Base-by-base conservation (phyloP, 1,139 yeast species). In the Geotrichum histeridarum region DNA sequence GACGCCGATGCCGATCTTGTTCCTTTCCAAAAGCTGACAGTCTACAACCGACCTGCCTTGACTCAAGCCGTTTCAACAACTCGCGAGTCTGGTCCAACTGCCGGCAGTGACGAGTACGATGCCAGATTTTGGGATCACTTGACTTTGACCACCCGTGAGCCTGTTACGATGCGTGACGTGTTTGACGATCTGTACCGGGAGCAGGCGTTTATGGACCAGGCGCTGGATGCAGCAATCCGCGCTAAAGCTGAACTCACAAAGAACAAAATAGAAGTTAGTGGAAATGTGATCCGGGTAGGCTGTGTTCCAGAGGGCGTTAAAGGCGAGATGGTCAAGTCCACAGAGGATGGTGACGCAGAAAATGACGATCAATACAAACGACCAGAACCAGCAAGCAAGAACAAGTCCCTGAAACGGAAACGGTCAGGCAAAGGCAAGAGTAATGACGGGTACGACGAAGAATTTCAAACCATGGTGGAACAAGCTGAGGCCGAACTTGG, bases 141-240 rank as follows among this genome's bases (percentile, higher is more conserved):
- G 36, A 37, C 35, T n/a, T 30, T 30, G 17, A 47, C 37, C 22
- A 17, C 35, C 4, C 33, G 7, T 15, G 30, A 22, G 33, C 42
- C 42, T 8, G 17, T 37, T 5, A 18, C n/a, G 12, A 18, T 47
- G 11, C 15, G 43, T 8, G 50, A 30, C 27, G 50, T 36, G 42
- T 37, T 47, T 36, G 50, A 47, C 22, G 42, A 93, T 67, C 86
- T 96, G 51, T 91, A 89, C 71, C 83, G 91, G 64, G 93, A 85
- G 69, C 68, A 84, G 54, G 86, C 85, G 9, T 88, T 89, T 65
- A 91, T 90, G 72, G 90, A 88, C 69, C 99, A 93, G 74, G 95
- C 95, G n/a, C 79, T 93, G 59, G 86, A 81, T 53, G 96, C 98
- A 6, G 95, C 86, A 36, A 73, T 78, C 56, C 80, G 78, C 64